Base-by-base conservation (phyloP, 192 early-diverging fungal genomes). In the Linnemannia elongata region DNA sequence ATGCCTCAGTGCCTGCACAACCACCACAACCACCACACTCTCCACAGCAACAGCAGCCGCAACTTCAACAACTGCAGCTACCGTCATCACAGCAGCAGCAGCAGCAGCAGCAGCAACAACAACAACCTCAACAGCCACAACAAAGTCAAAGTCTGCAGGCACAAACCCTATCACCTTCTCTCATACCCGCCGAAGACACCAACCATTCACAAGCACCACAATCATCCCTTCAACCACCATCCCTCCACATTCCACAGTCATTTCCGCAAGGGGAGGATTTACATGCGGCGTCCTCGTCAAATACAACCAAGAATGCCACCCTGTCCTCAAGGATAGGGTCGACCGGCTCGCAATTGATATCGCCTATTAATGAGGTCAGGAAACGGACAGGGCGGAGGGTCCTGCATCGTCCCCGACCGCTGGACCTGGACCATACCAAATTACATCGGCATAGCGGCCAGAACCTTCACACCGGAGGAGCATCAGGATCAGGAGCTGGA, bases 321-420 rank as follows among this genome's bases (percentile, higher is more conserved):
- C n/a, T 77, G 13, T 70, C 85, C 24, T 45, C 85, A 9, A 79
- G 80, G 45, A 78, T 81, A 47, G 79, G 85, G 6, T 87, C 85
- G 18, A 81, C 85, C 38, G 79, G 85, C 22, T 87, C 85, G 5
- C 79, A 87, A 72, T n/a, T 87, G 7, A 42, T 81, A 45, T 87
- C 85, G 2, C 79, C 79, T 6, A 72, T 78, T 12, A 77, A 81
- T 30, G 85, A 87, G n/a, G 85, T 78, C 6, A 47, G 85, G n/a
- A 87, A 87, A 63, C 6, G 85, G 57, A 81, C 72, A 9, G 79
- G 85, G 8, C 85, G 85, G 1, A 69, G 80, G 39, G 75, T 87
- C 0, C 49, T 77, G 5, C 85, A 77, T 49, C 69, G 80, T 69
- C 85, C 85, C 15, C 44, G 44, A 52, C 85, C 85, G 8, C 36